A percentile compares a stretch with the other conserved stretches of the same genome.
These are phyloP conservation scores for Turnera subulata DNA, from an alignment of 345 rosid genomes.

Conservation along the genomic window DNA sequence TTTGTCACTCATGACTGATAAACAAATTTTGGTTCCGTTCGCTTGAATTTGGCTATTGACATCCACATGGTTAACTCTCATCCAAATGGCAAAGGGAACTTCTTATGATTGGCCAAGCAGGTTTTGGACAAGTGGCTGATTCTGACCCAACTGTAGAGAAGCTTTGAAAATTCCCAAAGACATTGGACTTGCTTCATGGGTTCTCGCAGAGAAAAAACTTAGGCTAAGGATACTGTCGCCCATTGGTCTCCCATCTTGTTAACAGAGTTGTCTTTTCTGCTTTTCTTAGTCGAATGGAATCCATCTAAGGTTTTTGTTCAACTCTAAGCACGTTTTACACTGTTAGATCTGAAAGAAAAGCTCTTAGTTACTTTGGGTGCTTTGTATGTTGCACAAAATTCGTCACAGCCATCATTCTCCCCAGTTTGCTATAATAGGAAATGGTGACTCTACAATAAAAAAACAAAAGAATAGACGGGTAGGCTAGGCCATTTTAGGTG, in stretches of 20 bases:
- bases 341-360: conserved; percentile 23
- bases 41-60: conserved; percentile 5
- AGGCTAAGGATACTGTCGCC: conserved; percentile 24
- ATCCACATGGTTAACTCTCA: conserved; percentile 16
- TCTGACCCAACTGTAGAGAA: conserved; percentile 1
- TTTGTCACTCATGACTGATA: conserved; percentile 4
- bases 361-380: conserved; percentile 16
- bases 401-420: too few relatives aligned
- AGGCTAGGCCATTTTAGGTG: too few relatives aligned
- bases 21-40: conserved; percentile 6
- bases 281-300: conserved; percentile 18
- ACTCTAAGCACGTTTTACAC: conserved; percentile 25
- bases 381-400: conserved; percentile 23
- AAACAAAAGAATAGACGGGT: too few relatives aligned
- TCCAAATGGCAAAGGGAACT: not conserved
- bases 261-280: conserved; percentile 34
- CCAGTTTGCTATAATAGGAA: too few relatives aligned
- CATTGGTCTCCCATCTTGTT: conserved; percentile 42
- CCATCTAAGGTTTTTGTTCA: conserved; percentile 5
- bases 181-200: conserved; percentile 15
- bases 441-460: too few relatives aligned
- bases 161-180: conserved; percentile 7
- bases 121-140: conserved; percentile 26
- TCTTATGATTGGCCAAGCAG: conserved; percentile 9
- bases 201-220: conserved; percentile 10